Conservation (phyloP, 371 early-diverging fungal genomes). For the Smittium culicis region DNA sequence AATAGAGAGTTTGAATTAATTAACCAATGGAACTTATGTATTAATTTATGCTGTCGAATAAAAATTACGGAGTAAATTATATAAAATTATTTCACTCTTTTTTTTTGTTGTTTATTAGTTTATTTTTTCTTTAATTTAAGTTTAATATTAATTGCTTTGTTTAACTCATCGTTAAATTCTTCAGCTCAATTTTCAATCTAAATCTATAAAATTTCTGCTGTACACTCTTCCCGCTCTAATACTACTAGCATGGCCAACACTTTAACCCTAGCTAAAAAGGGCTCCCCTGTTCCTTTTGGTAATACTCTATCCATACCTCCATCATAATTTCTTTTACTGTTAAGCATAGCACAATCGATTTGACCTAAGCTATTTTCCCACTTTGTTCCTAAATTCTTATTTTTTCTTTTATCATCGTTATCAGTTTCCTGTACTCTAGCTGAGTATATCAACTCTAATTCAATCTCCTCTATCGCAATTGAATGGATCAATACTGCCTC, state of each 20-base stretch:
- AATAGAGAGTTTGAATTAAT: too few species aligned
- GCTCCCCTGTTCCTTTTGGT: not conserved
- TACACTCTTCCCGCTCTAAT: not conserved
- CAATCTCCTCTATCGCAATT: not conserved
- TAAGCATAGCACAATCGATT: not conserved
- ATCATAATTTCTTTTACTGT: not conserved
- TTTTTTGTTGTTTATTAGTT: not conserved
- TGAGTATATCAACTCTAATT: not conserved
- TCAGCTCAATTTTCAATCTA: not conserved
- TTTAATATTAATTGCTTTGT: too few species aligned
- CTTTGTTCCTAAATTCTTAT: not conserved
- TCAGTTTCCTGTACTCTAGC: not conserved
- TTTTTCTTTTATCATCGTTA: not conserved
- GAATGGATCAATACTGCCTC: not conserved
- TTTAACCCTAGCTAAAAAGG: not conserved
- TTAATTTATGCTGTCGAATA: too few species aligned
- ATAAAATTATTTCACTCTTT: not conserved
- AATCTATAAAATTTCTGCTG: not conserved
- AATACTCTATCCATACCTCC: not conserved
- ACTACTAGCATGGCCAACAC: not conserved
- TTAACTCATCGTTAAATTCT: not conserved
- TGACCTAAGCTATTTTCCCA: not conserved
- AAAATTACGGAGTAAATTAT: not conserved
- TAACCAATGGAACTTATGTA: too few species aligned
- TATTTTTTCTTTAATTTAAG: too few species aligned